Evolutionary conservation across 371 early-diverging fungal genomes (phyloP).

Genomic region (Encephalitozoon intestinalis): DNA sequence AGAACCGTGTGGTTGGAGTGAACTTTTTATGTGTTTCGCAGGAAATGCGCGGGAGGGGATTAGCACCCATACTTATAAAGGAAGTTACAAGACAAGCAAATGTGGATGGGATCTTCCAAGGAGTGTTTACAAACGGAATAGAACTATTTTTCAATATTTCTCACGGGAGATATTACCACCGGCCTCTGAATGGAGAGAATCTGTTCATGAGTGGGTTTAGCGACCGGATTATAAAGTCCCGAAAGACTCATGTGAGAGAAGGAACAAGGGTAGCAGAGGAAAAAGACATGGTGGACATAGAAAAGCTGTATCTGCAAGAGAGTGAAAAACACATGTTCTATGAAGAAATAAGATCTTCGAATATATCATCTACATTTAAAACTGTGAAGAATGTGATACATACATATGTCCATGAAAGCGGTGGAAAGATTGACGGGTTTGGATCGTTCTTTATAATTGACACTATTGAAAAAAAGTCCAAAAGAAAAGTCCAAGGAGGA

Average conservation of each 20-base stretch:
- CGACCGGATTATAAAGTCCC: not conserved
- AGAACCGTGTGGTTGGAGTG: conserved; percentile 64
- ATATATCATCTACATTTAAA: conserved; percentile 42
- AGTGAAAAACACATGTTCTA: conserved; percentile 15
- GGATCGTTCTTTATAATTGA: conserved; percentile 53
- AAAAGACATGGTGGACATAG: conserved; percentile 33
- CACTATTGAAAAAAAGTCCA: conserved; percentile 32
- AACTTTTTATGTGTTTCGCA: conserved; percentile 94
- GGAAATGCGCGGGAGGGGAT: conserved; percentile 78
- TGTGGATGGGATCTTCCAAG: conserved; percentile 83
- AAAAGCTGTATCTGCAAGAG: conserved; percentile 42
- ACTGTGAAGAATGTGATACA: conserved; percentile 18
- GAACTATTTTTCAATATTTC: conserved; percentile 78
- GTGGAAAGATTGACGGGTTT: conserved; percentile 37
- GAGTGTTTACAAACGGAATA: conserved; percentile 86
- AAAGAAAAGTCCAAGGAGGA: conserved; percentile 33
- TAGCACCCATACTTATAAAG: conserved; percentile 92
- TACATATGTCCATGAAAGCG: conserved; percentile 29
- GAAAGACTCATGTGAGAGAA: not conserved
- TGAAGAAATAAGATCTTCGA: conserved; percentile 38
- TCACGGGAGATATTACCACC: conserved; percentile 65
- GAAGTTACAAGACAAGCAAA: conserved; percentile 88
- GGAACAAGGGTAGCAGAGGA: conserved; percentile 23
- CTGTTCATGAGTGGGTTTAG: conserved; percentile 38
- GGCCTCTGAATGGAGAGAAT: conserved; percentile 37